phyloP scores from a whole-genome alignment of 345 rosid species.

The Cochlearia excelsa region DNA sequence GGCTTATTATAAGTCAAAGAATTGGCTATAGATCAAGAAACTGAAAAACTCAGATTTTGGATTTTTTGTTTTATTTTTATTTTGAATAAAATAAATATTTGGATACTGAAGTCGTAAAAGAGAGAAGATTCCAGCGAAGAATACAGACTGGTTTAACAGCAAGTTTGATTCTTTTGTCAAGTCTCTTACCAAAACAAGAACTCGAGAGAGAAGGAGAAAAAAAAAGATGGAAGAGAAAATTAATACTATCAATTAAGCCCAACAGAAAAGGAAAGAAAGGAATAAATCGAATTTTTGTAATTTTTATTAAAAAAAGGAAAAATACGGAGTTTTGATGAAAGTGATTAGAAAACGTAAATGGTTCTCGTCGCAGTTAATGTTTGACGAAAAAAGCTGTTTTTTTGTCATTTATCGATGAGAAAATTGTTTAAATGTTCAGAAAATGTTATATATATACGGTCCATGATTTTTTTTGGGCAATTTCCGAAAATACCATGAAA shows the following conservation, averaged over 20 bases:
- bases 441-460: slow-evolving; percentile 19
- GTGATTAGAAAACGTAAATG: slow-evolving; percentile 31
- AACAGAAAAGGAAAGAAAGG: background rate
- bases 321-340: slow-evolving; percentile 25
- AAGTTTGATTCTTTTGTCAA: slow-evolving; percentile 24
- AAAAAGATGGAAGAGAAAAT: slow-evolving; percentile 13
- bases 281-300: slow-evolving; percentile 9
- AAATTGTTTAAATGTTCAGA: slow-evolving; percentile 1
- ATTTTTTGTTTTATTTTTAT: background rate
- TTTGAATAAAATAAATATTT: slow-evolving; percentile 12
- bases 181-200: slow-evolving; percentile 11
- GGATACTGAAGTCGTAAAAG: slow-evolving; percentile 18
- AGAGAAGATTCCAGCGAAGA: slow-evolving; percentile 28
- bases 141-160: slow-evolving; percentile 34
- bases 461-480: too few species aligned
- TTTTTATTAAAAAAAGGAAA: slow-evolving; percentile 11
- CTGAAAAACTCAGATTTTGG: slow-evolving; percentile 25
- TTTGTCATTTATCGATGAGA: background rate
- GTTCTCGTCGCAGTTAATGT: slow-evolving; percentile 25
- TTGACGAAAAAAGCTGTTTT: slow-evolving; percentile 12
- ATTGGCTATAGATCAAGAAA: slow-evolving; percentile 20
- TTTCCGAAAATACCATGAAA: too few species aligned
- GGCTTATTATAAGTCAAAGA: too few species aligned
- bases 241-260: slow-evolving; percentile 2
- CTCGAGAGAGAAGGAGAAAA: slow-evolving; percentile 14